A percentile compares a stretch with the other conserved stretches of the same genome.
Conservation (phyloP, 257 asterid species). For the Petunia axillaris region DNA sequence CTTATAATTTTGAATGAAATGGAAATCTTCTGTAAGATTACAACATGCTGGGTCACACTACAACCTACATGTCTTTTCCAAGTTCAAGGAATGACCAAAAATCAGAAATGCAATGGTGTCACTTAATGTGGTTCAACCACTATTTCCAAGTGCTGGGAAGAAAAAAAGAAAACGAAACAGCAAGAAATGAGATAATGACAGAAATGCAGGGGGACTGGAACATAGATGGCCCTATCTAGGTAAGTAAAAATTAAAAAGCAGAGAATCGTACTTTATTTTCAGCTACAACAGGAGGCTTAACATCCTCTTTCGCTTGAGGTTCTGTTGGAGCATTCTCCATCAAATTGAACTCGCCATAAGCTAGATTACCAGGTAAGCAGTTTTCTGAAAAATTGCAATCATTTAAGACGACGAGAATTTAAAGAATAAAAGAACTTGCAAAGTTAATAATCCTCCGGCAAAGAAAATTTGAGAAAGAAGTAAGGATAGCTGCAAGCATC, state of each 20-base stretch:
- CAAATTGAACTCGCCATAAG: conserved; percentile 29
- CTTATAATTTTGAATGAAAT: background rate
- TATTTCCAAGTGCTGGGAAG: background rate
- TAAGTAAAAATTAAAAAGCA: conserved; percentile 4
- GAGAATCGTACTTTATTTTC: conserved; percentile 36
- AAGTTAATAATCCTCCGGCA: background rate
- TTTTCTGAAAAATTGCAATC: conserved; percentile 39
- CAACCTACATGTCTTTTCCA: background rate
- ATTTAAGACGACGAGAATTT: conserved; percentile 10
- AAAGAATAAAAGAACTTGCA: background rate
- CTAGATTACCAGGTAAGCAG: conserved; percentile 34
- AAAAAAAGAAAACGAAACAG: background rate
- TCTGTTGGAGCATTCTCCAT: conserved; percentile 33
- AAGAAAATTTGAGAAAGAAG: background rate
- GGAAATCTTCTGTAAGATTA: background rate
- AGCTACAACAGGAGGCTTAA: conserved; percentile 32
- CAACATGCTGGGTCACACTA: background rate
- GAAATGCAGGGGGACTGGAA: background rate
- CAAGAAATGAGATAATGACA: background rate
- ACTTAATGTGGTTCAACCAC: background rate
- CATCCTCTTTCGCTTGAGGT: conserved; percentile 47
- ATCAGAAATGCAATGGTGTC: background rate
- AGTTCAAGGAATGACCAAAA: background rate
- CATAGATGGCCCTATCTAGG: background rate
- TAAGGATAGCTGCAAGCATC: background rate